phyloP scores from a whole-genome alignment of 2,329 filamentous ascomycete genomes.

The Passalora sequoiae region DNA sequence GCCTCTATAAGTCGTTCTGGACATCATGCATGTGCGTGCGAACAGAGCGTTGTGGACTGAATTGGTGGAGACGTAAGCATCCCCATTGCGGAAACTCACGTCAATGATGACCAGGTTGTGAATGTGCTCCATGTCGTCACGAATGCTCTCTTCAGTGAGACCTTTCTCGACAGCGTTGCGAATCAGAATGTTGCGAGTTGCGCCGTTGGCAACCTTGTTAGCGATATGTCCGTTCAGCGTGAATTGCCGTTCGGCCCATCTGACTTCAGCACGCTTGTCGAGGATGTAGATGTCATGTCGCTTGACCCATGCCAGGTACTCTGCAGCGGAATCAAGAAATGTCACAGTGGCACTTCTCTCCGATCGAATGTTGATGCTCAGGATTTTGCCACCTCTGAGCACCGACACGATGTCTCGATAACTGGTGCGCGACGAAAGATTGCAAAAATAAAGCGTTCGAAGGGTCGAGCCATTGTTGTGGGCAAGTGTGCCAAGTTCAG shows the following conservation, averaged over 20 bases:
- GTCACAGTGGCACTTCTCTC: constrained; percentile 63
- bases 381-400: constrained; percentile 64
- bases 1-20: constrained; percentile 60
- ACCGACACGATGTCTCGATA: constrained; percentile 61
- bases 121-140: constrained; percentile 74
- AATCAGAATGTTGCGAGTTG: constrained; percentile 69
- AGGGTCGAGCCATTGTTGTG: constrained; percentile 7
- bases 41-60: constrained; percentile 71
- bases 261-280: constrained; percentile 61
- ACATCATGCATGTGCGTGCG: constrained; percentile 73
- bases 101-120: constrained; percentile 69
- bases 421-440: constrained; percentile 58
- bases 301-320: constrained; percentile 61
- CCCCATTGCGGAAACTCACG: constrained; percentile 54
- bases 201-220: constrained; percentile 59
- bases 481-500: background rate
- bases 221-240: constrained; percentile 58
- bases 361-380: constrained; percentile 62
- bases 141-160: constrained; percentile 60
- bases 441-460: constrained; percentile 58
- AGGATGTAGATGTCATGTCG: constrained; percentile 64
- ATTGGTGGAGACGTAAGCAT: constrained; percentile 68
- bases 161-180: constrained; percentile 47
- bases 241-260: constrained; percentile 69
- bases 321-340: constrained; percentile 59